Percentiles rank a stretch among this genome's conserved stretches.
Evolutionary conservation across 768 basidiomycete species (phyloP).

Genomic region (Mycena belliarum): DNA sequence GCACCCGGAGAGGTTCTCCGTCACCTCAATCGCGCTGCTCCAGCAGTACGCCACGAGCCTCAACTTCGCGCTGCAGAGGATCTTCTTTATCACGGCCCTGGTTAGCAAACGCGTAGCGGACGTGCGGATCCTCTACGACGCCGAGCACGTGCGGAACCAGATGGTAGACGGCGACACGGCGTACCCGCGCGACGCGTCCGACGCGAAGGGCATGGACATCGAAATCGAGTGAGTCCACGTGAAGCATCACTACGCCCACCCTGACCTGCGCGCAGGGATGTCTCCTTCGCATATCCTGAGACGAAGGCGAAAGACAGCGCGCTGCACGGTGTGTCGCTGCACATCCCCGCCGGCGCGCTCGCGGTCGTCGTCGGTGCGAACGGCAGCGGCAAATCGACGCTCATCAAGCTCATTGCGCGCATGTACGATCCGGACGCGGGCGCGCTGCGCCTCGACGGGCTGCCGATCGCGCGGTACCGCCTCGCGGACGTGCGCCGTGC

Average conservation of each 20-base stretch:
- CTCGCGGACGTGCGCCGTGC: slow-evolving; percentile 31
- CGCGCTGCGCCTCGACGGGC: slow-evolving; percentile 36
- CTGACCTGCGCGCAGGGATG: slow-evolving; percentile 29
- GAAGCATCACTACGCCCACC: background rate
- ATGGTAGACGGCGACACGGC: slow-evolving; percentile 28
- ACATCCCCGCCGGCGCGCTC: slow-evolving; percentile 30
- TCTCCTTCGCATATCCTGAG: slow-evolving; percentile 39
- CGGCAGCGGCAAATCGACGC: slow-evolving; percentile 38
- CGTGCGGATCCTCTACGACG: slow-evolving; percentile 26
- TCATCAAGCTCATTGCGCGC: slow-evolving; percentile 36
- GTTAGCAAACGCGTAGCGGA: slow-evolving; percentile 21
- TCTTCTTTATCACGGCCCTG: slow-evolving; percentile 11
- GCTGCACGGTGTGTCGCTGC: slow-evolving; percentile 31
- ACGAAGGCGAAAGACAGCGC: slow-evolving; percentile 20
- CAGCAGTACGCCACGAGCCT: slow-evolving; percentile 27
- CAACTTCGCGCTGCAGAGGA: slow-evolving; percentile 23
- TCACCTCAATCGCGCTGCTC: slow-evolving; percentile 32
- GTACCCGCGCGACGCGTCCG: slow-evolving; percentile 23
- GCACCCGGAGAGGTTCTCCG: slow-evolving; percentile 27
- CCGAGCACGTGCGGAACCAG: slow-evolving; percentile 22
- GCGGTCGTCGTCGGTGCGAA: slow-evolving; percentile 40
- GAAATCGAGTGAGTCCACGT: slow-evolving; percentile 3
- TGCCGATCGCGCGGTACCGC: slow-evolving; percentile 31
- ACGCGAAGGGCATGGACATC: slow-evolving; percentile 19
- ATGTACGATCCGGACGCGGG: slow-evolving; percentile 31